phyloP scores from a whole-genome alignment of 768 basidiomycete genomes.

The Leccinum subgranulosum region DNA sequence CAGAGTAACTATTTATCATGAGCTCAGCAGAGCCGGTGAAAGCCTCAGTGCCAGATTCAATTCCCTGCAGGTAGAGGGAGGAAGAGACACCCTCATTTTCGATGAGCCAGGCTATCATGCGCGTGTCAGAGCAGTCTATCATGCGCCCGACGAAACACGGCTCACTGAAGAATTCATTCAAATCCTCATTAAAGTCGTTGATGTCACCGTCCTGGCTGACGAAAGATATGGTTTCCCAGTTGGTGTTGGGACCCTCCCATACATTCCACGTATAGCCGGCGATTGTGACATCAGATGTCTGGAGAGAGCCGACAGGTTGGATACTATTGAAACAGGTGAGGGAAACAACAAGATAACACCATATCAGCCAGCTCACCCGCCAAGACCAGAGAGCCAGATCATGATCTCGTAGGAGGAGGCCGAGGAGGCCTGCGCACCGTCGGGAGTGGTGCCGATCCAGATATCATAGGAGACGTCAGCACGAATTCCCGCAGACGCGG shows the following conservation, averaged over 20 bases:
- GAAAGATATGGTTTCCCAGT: slow-evolving; percentile 58
- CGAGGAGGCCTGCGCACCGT: slow-evolving; percentile 44
- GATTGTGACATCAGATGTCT: slow-evolving; percentile 38
- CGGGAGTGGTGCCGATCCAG: slow-evolving; percentile 44
- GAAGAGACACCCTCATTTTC: slow-evolving; percentile 44
- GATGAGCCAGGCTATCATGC: slow-evolving; percentile 45
- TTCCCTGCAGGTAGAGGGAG: slow-evolving; percentile 49
- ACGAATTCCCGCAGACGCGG: slow-evolving; percentile 42
- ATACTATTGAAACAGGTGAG: slow-evolving; percentile 34
- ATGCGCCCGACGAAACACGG: background rate
- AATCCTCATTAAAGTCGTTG: slow-evolving; percentile 47
- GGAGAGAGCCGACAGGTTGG: slow-evolving; percentile 52
- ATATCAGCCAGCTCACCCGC: slow-evolving; percentile 37
- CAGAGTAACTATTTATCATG: slow-evolving; percentile 40
- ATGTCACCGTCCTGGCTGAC: slow-evolving; percentile 47
- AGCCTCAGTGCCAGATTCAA: slow-evolving; percentile 55
- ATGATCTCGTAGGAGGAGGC: slow-evolving; percentile 56
- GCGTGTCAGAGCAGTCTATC: background rate
- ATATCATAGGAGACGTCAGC: slow-evolving; percentile 61
- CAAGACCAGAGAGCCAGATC: slow-evolving; percentile 59
- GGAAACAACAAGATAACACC: background rate
- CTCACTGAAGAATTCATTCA: slow-evolving; percentile 56
- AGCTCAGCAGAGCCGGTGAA: slow-evolving; percentile 50
- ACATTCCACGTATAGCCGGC: slow-evolving; percentile 55
- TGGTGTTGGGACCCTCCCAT: slow-evolving; percentile 51